Evolutionary conservation across 306 rosid species (phyloP), one percentile per base, ranked within the genome.

Genomic region (Notholithocarpus densiflorus): DNA sequence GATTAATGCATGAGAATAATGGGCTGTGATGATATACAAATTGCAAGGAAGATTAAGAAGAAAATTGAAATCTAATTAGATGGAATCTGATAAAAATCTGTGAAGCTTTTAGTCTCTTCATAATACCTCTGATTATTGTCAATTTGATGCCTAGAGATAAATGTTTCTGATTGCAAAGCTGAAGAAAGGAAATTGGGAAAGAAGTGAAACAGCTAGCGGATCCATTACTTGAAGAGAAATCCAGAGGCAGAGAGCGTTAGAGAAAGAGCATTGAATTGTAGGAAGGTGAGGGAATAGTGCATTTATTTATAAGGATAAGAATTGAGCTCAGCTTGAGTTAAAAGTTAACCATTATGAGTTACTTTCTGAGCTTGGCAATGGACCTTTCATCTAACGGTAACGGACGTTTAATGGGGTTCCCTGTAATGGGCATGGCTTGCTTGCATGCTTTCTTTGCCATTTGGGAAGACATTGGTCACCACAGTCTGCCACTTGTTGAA

Each of bases 401-500:
- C 82, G 86, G 82, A 37, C 56, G 84, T 56, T 21, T 21, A 11
- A 15, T 13, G 27, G 52, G 72, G 53, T 34, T 56, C 78, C 70
- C 8, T 18, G 14, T 26, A 21, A 40, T 11, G 76, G 29, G 60
- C 52, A 1, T 12, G 20, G 17, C 1, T 3, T 2, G 77, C 78
- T 75, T 78, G 86, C 84, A 79, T 73, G 79, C 37, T 19, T 34
- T 56, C 53, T 51, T 69, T 81, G 83, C 79, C 69, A 74, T 64
- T 45, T 61, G 72, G 71, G 59, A 21, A 74, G 73, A 70, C 59
- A 74, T 56, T 59, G 78, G 66, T 73, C 43, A 34, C 61, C 55
- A 45, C 60, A 27, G 53, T 15, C 43, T 72, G 83, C 78, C 88
- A 84, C 65, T 84, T 84, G 90, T 79, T 79, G 74, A 54, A 54